Percentiles rank a stretch among this genome's conserved stretches.
phyloP scores from a whole-genome alignment of 1,139 yeast genomes.

The Blastobotrys buckinghamii region DNA sequence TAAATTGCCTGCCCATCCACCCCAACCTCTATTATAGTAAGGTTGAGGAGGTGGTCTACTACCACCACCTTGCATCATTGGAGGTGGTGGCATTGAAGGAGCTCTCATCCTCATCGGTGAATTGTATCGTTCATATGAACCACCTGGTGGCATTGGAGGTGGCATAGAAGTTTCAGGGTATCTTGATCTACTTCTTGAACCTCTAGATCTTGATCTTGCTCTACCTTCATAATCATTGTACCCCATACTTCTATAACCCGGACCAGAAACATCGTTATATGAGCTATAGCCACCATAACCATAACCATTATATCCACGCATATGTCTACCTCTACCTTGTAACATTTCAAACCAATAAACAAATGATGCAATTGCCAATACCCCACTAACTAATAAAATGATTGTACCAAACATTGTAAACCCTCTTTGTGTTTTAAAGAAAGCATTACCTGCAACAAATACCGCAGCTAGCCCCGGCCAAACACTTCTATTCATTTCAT shows the following conservation, averaged over 20 bases:
- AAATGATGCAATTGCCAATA: not conserved
- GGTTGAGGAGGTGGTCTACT: not conserved
- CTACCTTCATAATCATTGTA: not conserved
- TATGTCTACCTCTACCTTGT: not conserved
- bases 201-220: not conserved
- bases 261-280: no score
- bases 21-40: not conserved
- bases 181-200: not conserved
- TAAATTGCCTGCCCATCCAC: no score
- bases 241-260: no score
- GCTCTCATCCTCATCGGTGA: not conserved
- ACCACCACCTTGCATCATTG: not conserved
- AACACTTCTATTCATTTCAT: not conserved
- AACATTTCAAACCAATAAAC: conserved; percentile 2
- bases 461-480: conserved; percentile 1
- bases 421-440: not conserved
- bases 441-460: conserved; percentile 6
- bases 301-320: no score
- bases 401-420: conserved; percentile 4
- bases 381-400: not conserved
- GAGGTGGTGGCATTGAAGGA: not conserved
- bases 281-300: no score
- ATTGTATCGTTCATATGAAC: not conserved
- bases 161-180: not conserved
- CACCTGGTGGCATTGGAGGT: not conserved